Base-by-base conservation (phyloP, 306 rosid genomes). In the Corylus heterophylla region DNA sequence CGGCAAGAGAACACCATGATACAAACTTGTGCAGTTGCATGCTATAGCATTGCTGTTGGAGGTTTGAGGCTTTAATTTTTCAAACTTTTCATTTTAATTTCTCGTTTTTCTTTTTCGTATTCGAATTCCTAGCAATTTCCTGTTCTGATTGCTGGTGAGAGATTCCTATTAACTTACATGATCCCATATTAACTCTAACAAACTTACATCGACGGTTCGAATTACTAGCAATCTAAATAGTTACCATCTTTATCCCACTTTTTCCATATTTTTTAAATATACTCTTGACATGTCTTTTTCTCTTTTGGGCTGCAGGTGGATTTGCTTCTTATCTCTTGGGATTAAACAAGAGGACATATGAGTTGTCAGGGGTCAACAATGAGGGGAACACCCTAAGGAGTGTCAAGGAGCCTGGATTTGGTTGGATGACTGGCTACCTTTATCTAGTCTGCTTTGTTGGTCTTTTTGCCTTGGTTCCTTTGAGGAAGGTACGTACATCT, bases 1-100 rank as follows among this genome's bases (percentile, higher is more conserved):
- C 89, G 92, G 49, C 98, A 91, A 76, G 98, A 94, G 87, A 94
- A 94, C 71, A 94, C 98, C 64, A 91, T 94, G 85, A 92, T 94
- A 35, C 98, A 94, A 20, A 94, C 98, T 20, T 91, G 95, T 49
- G 88, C 97, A 0, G 97, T 94, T 69, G 98, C 98, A 3, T 92
- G 98, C 76, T 94, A 91, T 71, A 91, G 95, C 82, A 91, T 94
- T 84, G 86, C 98, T 52, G 76, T 89, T 68, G 92, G 97, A 85
- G 98, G 98, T 94, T 48, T n/a, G 74, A 35, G 12, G 13, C 39
- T 48, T 67, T 37, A 50, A 35, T 54, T 22, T 77, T 2, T 52
- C 29, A 17, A 68, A 10, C 29, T 31, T 63, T 29, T 20, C 47
- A 35, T 64, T 2, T 20, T 59, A 59, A 42, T 5, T 39, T 39